These are phyloP conservation scores for Aspergillus calidoustus DNA, from an alignment of 2,329 filamentous ascomycete genomes.

Conservation along the genomic window DNA sequence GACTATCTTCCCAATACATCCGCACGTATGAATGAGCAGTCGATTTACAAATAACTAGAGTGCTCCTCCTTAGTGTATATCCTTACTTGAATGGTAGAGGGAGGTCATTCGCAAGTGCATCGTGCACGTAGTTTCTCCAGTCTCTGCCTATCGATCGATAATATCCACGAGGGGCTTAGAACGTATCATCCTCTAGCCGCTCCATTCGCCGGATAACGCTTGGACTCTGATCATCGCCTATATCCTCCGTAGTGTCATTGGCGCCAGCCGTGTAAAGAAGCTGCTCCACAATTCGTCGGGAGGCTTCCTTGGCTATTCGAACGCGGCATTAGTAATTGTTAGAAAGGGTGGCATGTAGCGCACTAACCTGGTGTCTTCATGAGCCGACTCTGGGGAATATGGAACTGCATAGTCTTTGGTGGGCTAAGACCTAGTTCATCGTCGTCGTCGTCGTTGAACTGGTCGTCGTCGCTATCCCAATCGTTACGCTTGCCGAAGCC, in stretches of 20 bases:
- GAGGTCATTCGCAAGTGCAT: neutral
- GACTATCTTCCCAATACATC: neutral
- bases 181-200: slow-evolving; percentile 52
- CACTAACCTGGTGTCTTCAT: slow-evolving; percentile 55
- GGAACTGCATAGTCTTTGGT: slow-evolving; percentile 71
- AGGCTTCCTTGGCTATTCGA: slow-evolving; percentile 52
- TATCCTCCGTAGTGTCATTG: slow-evolving; percentile 43
- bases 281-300: slow-evolving; percentile 54
- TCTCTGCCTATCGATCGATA: too few relatives aligned
- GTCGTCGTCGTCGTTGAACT: slow-evolving; percentile 63
- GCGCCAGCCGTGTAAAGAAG: slow-evolving; percentile 52
- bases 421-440: slow-evolving; percentile 75
- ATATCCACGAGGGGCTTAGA: slow-evolving; percentile 32
- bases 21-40: neutral
- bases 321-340: neutral
- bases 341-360: slow-evolving; percentile 15
- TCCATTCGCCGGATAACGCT: slow-evolving; percentile 50
- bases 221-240: slow-evolving; percentile 48
- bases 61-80: neutral
- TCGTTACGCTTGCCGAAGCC: slow-evolving; percentile 44
- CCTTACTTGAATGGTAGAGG: neutral
- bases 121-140: neutral
- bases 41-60: neutral
- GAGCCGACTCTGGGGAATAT: slow-evolving; percentile 54
- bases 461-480: slow-evolving; percentile 77